phyloP scores from a whole-genome alignment of 108 stramenopile species.

The Nannochloropsis granulata region DNA sequence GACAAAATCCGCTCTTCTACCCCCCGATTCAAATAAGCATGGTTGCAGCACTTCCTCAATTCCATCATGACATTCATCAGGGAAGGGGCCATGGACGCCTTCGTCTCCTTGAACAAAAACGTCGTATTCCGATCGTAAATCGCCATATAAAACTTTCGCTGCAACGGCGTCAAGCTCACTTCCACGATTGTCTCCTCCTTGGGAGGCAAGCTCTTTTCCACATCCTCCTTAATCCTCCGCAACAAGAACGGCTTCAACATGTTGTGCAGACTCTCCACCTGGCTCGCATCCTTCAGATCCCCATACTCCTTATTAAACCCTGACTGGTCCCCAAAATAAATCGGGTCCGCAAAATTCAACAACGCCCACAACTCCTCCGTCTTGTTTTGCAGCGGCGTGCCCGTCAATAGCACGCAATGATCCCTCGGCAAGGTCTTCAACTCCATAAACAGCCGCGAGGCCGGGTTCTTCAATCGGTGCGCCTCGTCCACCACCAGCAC shows the following conservation, averaged over 20 bases:
- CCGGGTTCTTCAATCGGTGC: slow-evolving; percentile 68
- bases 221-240: slow-evolving; percentile 85
- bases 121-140: slow-evolving; percentile 87
- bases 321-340: slow-evolving; percentile 26
- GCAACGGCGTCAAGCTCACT: slow-evolving; percentile 64
- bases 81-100: slow-evolving; percentile 66
- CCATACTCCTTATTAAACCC: slow-evolving; percentile 66
- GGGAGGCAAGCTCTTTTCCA: slow-evolving; percentile 82
- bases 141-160: slow-evolving; percentile 91
- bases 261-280: slow-evolving; percentile 73
- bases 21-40: slow-evolving; percentile 34
- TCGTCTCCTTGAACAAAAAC: slow-evolving; percentile 37
- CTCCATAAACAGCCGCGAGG: slow-evolving; percentile 32
- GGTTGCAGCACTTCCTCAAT: slow-evolving; percentile 65
- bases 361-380: slow-evolving; percentile 81
- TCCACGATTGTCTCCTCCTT: slow-evolving; percentile 95
- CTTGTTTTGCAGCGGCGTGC: slow-evolving; percentile 92
- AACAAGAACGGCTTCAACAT: slow-evolving; percentile 80
- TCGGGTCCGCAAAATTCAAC: slow-evolving; percentile 31
- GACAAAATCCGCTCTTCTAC: slow-evolving; percentile 36
- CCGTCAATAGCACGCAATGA: slow-evolving; percentile 68
- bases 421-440: neutral
- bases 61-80: slow-evolving; percentile 97
- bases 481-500: slow-evolving; percentile 90
- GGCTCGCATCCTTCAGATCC: slow-evolving; percentile 56